These are phyloP conservation scores for Triticum urartu DNA, from an alignment of 176 grass and related monocot species.

Conservation along the genomic window DNA sequence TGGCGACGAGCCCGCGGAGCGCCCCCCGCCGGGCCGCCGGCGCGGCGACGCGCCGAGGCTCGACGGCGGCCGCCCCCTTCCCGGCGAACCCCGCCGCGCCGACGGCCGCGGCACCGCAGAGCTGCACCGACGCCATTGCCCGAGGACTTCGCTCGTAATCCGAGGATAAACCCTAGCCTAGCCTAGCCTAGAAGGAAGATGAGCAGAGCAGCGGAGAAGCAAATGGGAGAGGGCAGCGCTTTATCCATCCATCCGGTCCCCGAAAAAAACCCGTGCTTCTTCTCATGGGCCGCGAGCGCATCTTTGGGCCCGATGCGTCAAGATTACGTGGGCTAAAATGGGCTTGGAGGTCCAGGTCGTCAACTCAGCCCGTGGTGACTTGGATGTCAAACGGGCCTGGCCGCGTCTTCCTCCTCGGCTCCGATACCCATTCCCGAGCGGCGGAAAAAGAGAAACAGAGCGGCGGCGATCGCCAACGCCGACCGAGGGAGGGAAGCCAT, in stretches of 20 bases:
- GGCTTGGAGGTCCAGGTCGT: too few species aligned
- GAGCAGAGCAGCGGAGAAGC: slow-evolving; percentile 1
- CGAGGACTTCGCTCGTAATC: background rate
- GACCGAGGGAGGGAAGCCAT: slow-evolving; percentile 24
- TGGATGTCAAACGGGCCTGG: background rate
- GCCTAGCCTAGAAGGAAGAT: background rate
- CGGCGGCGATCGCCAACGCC: slow-evolving; percentile 28
- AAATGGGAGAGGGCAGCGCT: background rate
- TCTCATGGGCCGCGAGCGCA: background rate
- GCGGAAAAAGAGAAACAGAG: background rate
- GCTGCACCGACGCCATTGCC: slow-evolving; percentile 44
- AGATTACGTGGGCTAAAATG: background rate
- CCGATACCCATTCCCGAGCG: background rate
- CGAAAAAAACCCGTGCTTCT: background rate
- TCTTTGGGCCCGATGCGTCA: background rate
- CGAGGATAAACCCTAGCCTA: slow-evolving; percentile 35
- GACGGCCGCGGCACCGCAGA: slow-evolving; percentile 11
- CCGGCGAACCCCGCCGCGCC: background rate
- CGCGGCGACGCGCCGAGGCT: background rate
- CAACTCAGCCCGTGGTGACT: too few species aligned
- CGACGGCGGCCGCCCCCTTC: slow-evolving; percentile 4
- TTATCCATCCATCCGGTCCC: slow-evolving; percentile 29
- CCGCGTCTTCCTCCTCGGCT: background rate
- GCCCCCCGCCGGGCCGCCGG: background rate
- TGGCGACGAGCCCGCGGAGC: slow-evolving; percentile 43